phyloP scores from a whole-genome alignment of 345 rosid species.

The Eucalyptus erythrocorys region DNA sequence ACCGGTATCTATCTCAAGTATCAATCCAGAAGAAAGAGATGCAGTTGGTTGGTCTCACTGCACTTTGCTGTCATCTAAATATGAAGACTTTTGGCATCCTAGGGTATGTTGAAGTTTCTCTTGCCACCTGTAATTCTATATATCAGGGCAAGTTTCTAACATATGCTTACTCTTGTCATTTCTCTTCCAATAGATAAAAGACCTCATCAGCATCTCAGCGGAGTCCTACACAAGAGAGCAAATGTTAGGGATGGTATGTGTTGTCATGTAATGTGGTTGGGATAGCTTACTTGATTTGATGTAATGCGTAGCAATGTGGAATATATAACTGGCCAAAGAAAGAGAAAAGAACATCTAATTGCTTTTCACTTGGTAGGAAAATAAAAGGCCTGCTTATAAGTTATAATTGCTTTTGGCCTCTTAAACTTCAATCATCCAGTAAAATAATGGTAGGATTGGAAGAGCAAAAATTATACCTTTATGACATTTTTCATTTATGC shows the following conservation, averaged over 20 bases:
- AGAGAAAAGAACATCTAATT: background rate
- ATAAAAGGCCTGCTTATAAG: background rate
- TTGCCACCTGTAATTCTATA: background rate
- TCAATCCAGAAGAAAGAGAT: slow-evolving; percentile 59
- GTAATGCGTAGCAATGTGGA: background rate
- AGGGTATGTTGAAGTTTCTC: slow-evolving; percentile 32
- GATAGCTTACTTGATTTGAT: background rate
- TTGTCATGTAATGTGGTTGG: background rate
- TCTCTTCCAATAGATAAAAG: slow-evolving; percentile 51
- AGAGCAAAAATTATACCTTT: background rate
- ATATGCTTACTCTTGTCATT: background rate
- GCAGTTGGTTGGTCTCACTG: slow-evolving; percentile 90
- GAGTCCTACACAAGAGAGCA: slow-evolving; percentile 74
- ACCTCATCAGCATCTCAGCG: slow-evolving; percentile 77
- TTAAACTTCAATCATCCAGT: background rate
- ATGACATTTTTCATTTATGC: background rate
- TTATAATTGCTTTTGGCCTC: background rate
- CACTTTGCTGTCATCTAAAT: slow-evolving; percentile 87
- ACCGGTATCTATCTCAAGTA: slow-evolving; percentile 74
- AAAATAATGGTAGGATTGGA: background rate
- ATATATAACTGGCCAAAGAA: background rate
- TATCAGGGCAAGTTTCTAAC: background rate
- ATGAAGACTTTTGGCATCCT: slow-evolving; percentile 98
- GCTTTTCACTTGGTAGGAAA: background rate
- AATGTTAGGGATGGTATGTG: slow-evolving; percentile 58